A percentile compares a stretch with the other conserved stretches of the same genome.
phyloP scores from a whole-genome alignment of 78 protist species.

The Dictyostelium citrinum region DNA sequence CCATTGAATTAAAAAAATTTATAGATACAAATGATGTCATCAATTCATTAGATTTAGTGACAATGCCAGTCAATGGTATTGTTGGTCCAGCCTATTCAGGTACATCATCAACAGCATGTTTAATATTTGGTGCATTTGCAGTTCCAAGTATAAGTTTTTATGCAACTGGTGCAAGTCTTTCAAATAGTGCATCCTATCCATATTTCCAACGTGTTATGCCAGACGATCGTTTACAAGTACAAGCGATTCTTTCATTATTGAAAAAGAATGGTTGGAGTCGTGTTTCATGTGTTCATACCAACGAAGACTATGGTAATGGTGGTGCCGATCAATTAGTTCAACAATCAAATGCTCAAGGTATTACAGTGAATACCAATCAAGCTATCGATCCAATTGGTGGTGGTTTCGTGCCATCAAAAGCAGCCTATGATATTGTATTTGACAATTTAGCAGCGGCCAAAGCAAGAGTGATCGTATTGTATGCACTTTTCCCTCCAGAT shows the following conservation, averaged over 20 bases:
- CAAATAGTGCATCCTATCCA: slow-evolving; percentile 30
- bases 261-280: slow-evolving; percentile 46
- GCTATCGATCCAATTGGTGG: not conserved
- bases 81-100: slow-evolving; percentile 64
- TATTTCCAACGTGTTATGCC: slow-evolving; percentile 58
- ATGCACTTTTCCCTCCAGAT: slow-evolving; percentile 53
- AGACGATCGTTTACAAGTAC: slow-evolving; percentile 22
- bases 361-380: slow-evolving; percentile 54
- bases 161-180: slow-evolving; percentile 38
- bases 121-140: slow-evolving; percentile 35
- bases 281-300: slow-evolving; percentile 66
- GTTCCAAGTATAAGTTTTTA: slow-evolving; percentile 56
- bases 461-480: slow-evolving; percentile 22
- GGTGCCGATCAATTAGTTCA: slow-evolving; percentile 42
- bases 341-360: not conserved
- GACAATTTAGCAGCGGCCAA: slow-evolving; percentile 17
- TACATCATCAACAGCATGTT: not conserved
- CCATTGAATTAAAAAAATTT: not conserved
- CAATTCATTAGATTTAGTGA: not conserved
- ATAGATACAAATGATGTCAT: not conserved
- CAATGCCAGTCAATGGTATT: not conserved
- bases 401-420: not conserved
- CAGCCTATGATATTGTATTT: not conserved
- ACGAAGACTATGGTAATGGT: slow-evolving; percentile 70
- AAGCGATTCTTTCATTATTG: slow-evolving; percentile 3